Evolutionary conservation across 1,139 yeast species (phyloP), one percentile per base, ranked within the genome.

Genomic region (Hemisphaericaspora xylofermentans): DNA sequence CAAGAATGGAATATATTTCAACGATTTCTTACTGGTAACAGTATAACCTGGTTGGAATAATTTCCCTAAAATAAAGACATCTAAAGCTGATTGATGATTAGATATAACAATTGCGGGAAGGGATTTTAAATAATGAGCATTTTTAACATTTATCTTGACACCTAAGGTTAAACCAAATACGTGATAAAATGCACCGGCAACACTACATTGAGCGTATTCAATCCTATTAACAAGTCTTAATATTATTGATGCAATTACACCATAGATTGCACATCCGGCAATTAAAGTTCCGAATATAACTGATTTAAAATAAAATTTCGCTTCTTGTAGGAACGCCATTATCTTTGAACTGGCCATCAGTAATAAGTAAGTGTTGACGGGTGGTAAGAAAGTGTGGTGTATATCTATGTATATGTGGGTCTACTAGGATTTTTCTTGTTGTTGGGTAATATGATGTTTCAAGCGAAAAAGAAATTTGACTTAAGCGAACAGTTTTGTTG

Each of bases 61-160:
- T 51, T 76, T 79, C 17, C 96, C 98, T 53, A 93, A 71, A 41
- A 91, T 63, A 40, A 84, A 71, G 43, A 93, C 79, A 60, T 93
- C 98, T 51, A 93, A 67, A 27, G 89, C 91, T 15, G 88, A 80
- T 67, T 94, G 99, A 66, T 94, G 99, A 66, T 94, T 94, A 13
- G 95, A 80, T 6, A 94, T 71, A 46, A 88, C 75, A 45, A 94
- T 80, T 6, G 94, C 96, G 2, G 98, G 98, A 38, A 84, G 67
- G 24, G 72, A 63, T 42, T 81, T 78, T 48, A 72, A 64, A 44
- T 61, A 57, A 31, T 71, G 56, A 43, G 61, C 76, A 55, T 87
- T 82, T 47, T 80, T 80, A 43, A 94, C 66, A 38, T 74, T 78
- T 44, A 93, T 80, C 48, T 74, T 80, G 47, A 89, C 70, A 0